Evolutionary conservation across 2,329 filamentous ascomycete species (phyloP).

Genomic region (Phaeosphaeria sp.): DNA sequence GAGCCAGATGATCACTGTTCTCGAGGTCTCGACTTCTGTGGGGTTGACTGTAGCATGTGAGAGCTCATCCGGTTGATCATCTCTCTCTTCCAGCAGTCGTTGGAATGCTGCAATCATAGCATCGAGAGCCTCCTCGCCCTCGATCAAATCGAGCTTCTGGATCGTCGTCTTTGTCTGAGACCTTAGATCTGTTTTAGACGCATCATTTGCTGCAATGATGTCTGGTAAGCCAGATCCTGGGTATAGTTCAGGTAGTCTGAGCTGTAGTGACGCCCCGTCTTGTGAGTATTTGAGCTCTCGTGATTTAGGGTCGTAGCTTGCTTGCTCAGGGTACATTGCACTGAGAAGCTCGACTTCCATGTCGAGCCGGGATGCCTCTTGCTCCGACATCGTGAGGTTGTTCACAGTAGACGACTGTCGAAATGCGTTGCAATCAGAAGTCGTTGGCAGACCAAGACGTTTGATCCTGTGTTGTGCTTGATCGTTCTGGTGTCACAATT

Average conservation of each 20-base stretch:
- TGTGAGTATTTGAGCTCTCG: constrained; percentile 49
- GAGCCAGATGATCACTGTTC: constrained; percentile 55
- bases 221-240: constrained; percentile 46
- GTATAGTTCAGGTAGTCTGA: constrained; percentile 52
- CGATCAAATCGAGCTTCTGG: constrained; percentile 26
- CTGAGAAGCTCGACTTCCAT: constrained; percentile 52
- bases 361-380: constrained; percentile 30
- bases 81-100: constrained; percentile 16
- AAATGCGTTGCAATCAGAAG: no score
- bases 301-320: constrained; percentile 39
- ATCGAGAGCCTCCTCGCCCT: constrained; percentile 54
- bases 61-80: background rate
- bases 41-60: background rate
- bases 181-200: constrained; percentile 47
- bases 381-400: constrained; percentile 12
- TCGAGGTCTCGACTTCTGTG: constrained; percentile 10
- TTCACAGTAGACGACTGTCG: background rate
- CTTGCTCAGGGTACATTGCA: constrained; percentile 54
- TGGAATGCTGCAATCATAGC: constrained; percentile 50
- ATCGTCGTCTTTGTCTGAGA: constrained; percentile 40
- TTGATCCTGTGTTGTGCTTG: no score
- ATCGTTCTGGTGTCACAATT: no score
- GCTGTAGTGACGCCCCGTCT: constrained; percentile 33
- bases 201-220: constrained; percentile 47
- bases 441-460: no score